phyloP scores from a whole-genome alignment of 1,284 basidiomycete genomes.

The Phenoliferia sp. region DNA sequence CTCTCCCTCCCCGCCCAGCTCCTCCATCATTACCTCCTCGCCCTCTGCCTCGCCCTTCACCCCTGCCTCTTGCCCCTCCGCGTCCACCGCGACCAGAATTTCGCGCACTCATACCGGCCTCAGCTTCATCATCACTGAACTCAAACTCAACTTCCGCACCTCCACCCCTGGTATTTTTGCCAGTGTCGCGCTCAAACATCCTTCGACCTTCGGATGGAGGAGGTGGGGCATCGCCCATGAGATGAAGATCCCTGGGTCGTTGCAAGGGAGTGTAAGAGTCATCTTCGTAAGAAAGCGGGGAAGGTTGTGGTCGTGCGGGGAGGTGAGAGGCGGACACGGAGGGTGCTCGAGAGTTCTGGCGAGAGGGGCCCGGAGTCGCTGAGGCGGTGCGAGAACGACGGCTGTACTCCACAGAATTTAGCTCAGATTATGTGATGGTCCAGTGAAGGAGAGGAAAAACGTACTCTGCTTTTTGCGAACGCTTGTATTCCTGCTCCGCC shows the following conservation, averaged over 20 bases:
- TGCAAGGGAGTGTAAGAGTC: slow-evolving; percentile 1
- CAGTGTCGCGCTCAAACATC: slow-evolving; percentile 32
- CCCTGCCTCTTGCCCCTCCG: neutral
- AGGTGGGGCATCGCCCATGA: slow-evolving; percentile 25
- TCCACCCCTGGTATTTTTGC: neutral
- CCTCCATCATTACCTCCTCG: neutral
- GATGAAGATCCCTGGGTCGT: slow-evolving; percentile 5
- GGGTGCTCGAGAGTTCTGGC: neutral
- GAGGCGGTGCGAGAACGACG: slow-evolving; percentile 14
- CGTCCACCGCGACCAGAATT: neutral
- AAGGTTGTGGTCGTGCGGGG: slow-evolving; percentile 16
- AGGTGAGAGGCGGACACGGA: slow-evolving; percentile 3
- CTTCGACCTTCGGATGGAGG: slow-evolving; percentile 16
- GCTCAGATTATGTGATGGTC: rapidly evolving
- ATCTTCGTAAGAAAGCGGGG: slow-evolving; percentile 25
- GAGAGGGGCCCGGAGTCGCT: slow-evolving; percentile 12
- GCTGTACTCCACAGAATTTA: too few relatives aligned
- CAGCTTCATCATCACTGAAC: slow-evolving; percentile 23
- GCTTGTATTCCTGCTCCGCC: slow-evolving; percentile 64
- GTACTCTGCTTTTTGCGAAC: slow-evolving; percentile 39
- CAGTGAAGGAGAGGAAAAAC: neutral
- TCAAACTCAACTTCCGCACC: slow-evolving; percentile 32
- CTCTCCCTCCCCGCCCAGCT: neutral
- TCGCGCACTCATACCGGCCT: neutral
- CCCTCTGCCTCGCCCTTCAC: slow-evolving; percentile 2